These are phyloP conservation scores for Amanita thiersii DNA, from an alignment of 768 basidiomycete species.

Conservation along the genomic window DNA sequence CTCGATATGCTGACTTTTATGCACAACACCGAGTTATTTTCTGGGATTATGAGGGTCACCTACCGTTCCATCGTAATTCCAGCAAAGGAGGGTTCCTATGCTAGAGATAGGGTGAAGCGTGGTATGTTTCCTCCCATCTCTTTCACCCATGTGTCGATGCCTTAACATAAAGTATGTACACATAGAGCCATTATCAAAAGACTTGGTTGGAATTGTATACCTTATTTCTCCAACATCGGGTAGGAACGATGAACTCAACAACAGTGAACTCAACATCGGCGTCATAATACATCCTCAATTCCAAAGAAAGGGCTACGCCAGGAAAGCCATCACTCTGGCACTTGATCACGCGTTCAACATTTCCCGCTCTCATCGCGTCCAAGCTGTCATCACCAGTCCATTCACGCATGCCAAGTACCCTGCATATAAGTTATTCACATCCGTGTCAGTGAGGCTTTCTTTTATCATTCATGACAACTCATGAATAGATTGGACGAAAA, in stretches of 20 bases:
- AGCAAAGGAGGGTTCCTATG: too few species aligned
- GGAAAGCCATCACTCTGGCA: conserved; percentile 35
- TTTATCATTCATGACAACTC: not conserved
- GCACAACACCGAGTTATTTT: conserved; percentile 28
- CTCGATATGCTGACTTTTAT: conserved; percentile 37
- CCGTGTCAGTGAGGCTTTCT: conserved; percentile 17
- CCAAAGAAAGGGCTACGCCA: conserved; percentile 36
- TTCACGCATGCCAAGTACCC: conserved; percentile 3
- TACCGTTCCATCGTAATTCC: too few species aligned
- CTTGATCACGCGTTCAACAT: conserved; percentile 41
- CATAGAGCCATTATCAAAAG: not conserved
- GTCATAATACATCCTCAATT: conserved; percentile 33
- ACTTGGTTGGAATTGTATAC: conserved; percentile 35
- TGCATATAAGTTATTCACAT: conserved; percentile 3
- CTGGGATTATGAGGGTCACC: conserved; percentile 21
- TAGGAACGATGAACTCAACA: conserved; percentile 18
- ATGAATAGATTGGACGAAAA: conserved; percentile 12
- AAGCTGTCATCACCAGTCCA: conserved; percentile 40
- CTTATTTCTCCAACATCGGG: conserved; percentile 16
- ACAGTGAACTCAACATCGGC: conserved; percentile 47
- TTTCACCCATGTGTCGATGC: too few species aligned
- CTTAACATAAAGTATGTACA: too few species aligned
- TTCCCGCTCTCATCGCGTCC: conserved; percentile 40
- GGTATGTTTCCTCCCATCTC: too few species aligned
- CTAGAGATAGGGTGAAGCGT: too few species aligned